Evolutionary conservation across 2,329 filamentous ascomycete genomes (phyloP), one percentile per base, ranked within the genome.

Genomic region (Aureobasidium subglaciale): DNA sequence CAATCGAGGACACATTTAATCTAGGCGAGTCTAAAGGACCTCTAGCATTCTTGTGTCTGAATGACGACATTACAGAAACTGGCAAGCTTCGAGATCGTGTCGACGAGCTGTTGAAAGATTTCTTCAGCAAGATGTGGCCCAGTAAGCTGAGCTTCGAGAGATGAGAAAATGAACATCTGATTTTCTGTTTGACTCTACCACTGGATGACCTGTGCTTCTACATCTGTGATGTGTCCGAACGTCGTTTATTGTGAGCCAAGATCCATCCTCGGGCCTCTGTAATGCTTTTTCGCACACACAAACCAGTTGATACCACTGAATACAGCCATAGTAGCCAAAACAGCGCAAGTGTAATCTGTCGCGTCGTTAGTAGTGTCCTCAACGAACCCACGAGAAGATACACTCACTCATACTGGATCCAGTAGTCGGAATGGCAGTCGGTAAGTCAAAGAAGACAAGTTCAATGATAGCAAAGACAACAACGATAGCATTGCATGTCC

Each of bases 371-470:
- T 4, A 38, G 16, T 1, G 11, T 2, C 1, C 15, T n/a, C 8
- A 25, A 10, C 5, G 4, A 15, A 11, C 8, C 15, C 20, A n/a
- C 3, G 6, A 35, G 20, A 20, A 13, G 9, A 18, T 16, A 22
- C 3, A 54, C 50, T 43, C 8, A 54, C 50, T 54, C 50, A 54
- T 54, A 20, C 50, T 43, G 2, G 38, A 43, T 15, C 38, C 50
- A 11, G 38, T 42, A 2, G 40, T 43, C 4, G 50, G 50, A n/a
- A 43, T 11, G 3, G 50, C 22, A 20, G 50, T 42, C 4, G 50
- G 50, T 3, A 60, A 27, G 25, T 59, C 49, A 38, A 57, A 62
- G 15, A 61, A 59, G 3, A 56, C 59, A 16, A 63, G 55, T 13
- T 45, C 49, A 16, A 59, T 48, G 15, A 58, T 53, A 6, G 60